Base-by-base conservation (phyloP, 2,329 filamentous ascomycete species). In the Nigrospora oryzae region DNA sequence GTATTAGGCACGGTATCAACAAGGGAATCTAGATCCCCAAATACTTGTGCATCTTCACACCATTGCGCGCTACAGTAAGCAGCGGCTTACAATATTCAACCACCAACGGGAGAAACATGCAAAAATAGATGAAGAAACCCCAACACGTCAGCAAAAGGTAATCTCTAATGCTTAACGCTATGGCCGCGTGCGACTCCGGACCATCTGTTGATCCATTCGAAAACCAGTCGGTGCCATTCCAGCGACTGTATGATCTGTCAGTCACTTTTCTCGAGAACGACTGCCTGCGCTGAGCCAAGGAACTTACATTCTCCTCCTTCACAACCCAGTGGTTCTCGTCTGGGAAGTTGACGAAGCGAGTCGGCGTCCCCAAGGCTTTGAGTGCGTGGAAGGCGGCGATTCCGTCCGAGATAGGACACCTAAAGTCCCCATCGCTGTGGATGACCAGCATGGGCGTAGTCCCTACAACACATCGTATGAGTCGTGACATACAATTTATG, bases 371-470 rank as follows among this genome's bases (percentile, higher is more conserved):
- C 1, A 49, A 42, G 3, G 42, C 37, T 37, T 50, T 48, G 16
- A 57, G 46, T 12, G 50, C 46, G 35, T 51, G 52, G 40, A 54
- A 58, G 6, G 52, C 49, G 5, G 48, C 55, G 58, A 40, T 62
- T 63, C 49, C 66, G 51, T 68, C 64, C 0, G 64, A 63, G 5
- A 67, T 48, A 5, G 63, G 59, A 43, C 55, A 61, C 7, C 84
- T 72, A 53, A 83, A 87, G 58, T 89, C 85, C 37, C 79, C 69
- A 50, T 83, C 80, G 51, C 74, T 82, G 64, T 89, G 85, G 35
- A 89, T 81, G 47, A 89, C 73, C 35, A 89, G 69, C 53, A 86
- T 83, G 6, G 85, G 85, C 2, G 84, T 64, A 13, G 64, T 65
- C 51, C 40, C 23, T 28, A 28, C 8, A 28, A 2, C 23, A 28